Conservation (phyloP, 306 rosid species). For the Acacia confusa region DNA sequence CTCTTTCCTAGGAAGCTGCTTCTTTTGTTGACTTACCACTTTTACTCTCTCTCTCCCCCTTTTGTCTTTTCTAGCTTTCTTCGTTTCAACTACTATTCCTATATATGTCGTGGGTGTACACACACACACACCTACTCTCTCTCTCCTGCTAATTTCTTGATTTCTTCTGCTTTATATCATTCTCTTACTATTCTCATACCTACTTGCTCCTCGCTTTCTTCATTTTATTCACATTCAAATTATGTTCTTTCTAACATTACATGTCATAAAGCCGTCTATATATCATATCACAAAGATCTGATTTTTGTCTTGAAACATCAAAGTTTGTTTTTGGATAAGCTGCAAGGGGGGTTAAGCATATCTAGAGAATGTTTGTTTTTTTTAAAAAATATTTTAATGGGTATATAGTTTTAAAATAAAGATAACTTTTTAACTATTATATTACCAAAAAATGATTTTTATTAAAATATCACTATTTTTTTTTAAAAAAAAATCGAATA, state of each 20-base stretch:
- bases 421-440: no score
- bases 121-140: no score
- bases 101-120: no score
- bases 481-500: no score
- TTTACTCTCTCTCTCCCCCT: background rate
- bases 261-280: background rate
- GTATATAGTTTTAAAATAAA: no score
- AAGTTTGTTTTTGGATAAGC: no score
- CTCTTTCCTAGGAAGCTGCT: slow-evolving; percentile 13
- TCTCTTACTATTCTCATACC: background rate
- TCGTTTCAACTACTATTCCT: background rate
- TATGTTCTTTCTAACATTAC: background rate
- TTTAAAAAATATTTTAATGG: no score
- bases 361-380: no score
- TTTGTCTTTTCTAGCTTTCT: background rate
- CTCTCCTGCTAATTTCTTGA: background rate
- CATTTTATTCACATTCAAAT: background rate
- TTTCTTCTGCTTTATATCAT: background rate
- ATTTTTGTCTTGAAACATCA: background rate
- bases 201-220: background rate
- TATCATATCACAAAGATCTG: background rate
- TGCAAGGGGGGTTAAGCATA: no score
- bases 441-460: no score
- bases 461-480: no score
- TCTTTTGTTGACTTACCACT: background rate